Percentiles rank a stretch among this genome's conserved stretches.
Conservation (phyloP, 1,284 basidiomycete species). For the Xanthoconium separans region DNA sequence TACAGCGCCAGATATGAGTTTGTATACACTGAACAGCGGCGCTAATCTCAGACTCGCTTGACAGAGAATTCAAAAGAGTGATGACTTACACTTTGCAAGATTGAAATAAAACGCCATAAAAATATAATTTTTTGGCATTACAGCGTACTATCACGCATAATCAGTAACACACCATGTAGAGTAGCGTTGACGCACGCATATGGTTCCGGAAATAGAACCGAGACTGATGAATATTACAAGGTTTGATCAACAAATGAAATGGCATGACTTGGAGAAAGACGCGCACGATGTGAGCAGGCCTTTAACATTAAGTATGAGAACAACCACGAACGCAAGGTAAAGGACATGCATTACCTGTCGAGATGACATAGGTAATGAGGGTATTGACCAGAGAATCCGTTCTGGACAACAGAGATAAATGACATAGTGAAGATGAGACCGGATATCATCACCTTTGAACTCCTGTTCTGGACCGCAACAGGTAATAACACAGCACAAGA, state of each 20-base stretch:
- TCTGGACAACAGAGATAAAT: conserved; percentile 24
- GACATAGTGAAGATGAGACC: neutral
- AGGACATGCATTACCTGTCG: conserved; percentile 40
- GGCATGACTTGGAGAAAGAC: neutral
- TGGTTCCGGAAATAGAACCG: conserved; percentile 45
- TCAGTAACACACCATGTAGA: neutral
- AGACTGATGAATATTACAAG: conserved; percentile 32
- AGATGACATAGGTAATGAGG: conserved; percentile 46
- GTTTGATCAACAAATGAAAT: neutral
- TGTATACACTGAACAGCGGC: conserved; percentile 11
- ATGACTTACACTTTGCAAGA: conserved; percentile 17
- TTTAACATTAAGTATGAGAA: conserved; percentile 5
- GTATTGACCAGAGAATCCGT: conserved; percentile 44
- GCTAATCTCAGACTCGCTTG: neutral
- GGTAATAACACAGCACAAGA: conserved; percentile 40
- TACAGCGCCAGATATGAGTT: conserved; percentile 23
- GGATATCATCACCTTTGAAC: conserved; percentile 34
- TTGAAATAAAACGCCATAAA: conserved; percentile 24
- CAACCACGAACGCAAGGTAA: neutral
- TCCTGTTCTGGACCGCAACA: conserved; percentile 43
- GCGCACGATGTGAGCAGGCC: conserved; percentile 47
- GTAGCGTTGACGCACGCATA: conserved; percentile 30
- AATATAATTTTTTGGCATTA: conserved; percentile 21
- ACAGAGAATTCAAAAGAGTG: neutral
- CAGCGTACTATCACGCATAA: conserved; percentile 7